Evolutionary conservation across 169 alveolate species (phyloP).

Genomic region (Nephromyces sp.): DNA sequence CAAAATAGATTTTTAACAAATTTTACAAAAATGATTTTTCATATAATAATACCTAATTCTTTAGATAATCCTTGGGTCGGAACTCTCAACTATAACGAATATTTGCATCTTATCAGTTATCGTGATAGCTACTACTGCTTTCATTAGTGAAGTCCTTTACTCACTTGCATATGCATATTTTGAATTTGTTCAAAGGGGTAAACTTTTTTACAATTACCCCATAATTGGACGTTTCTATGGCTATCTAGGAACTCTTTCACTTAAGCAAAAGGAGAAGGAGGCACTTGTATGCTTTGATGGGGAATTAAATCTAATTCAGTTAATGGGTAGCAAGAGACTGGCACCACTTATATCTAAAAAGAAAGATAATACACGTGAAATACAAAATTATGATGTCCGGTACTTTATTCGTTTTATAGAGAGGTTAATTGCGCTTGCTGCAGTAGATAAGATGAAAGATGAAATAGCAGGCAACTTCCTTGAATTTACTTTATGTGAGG

Average conservation of each 20-base stretch:
- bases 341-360: slow-evolving; percentile 1
- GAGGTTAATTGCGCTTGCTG: slow-evolving; percentile 49
- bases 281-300: slow-evolving; percentile 44
- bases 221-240: slow-evolving; percentile 26
- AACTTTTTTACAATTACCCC: slow-evolving; percentile 34
- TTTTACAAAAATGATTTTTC: not conserved
- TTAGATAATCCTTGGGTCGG: slow-evolving; percentile 35
- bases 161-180: slow-evolving; percentile 38
- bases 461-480: slow-evolving; percentile 48
- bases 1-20: not conserved
- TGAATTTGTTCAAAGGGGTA: slow-evolving; percentile 35
- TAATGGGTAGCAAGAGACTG: slow-evolving; percentile 33
- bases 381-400: slow-evolving; percentile 39
- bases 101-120: slow-evolving; percentile 35
- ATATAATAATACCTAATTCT: slow-evolving; percentile 14
- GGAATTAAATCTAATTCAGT: slow-evolving; percentile 30
- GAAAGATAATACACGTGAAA: slow-evolving; percentile 1
- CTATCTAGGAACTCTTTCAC: slow-evolving; percentile 28
- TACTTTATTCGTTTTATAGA: slow-evolving; percentile 53
- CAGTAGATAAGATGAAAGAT: slow-evolving; percentile 54
- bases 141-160: slow-evolving; percentile 26
- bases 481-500: slow-evolving; percentile 21
- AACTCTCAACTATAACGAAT: slow-evolving; percentile 33
- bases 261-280: slow-evolving; percentile 33
- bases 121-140: slow-evolving; percentile 17